These are phyloP conservation scores for Debaryomyces prosopidis DNA, from an alignment of 805 yeast genomes.

Conservation along the genomic window DNA sequence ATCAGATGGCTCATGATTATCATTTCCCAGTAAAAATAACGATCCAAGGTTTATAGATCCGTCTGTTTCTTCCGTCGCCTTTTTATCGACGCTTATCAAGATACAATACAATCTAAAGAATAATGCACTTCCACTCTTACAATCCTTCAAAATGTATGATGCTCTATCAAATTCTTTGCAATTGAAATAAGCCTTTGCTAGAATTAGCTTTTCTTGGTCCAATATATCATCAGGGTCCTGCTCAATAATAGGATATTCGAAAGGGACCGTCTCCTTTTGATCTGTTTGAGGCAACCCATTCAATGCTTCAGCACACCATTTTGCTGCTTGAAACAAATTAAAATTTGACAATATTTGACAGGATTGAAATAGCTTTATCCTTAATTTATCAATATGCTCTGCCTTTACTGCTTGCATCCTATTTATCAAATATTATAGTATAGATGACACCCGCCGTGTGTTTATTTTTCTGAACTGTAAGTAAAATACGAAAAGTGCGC, in stretches of 20 bases:
- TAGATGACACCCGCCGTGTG: too few species aligned
- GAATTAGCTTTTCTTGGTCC: conserved; percentile 47
- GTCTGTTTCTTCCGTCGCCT: conserved; percentile 67
- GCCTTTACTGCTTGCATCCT: conserved; percentile 6
- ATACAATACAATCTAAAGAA: conserved; percentile 71
- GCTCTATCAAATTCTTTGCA: conserved; percentile 86
- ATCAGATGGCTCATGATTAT: conserved; percentile 15
- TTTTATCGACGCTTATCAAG: conserved; percentile 77
- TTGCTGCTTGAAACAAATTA: conserved; percentile 68
- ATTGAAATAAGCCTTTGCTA: conserved; percentile 75
- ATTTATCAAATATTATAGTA: not conserved
- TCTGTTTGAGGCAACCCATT: conserved; percentile 49
- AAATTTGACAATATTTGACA: conserved; percentile 49
- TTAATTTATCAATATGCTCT: conserved; percentile 12
- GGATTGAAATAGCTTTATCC: conserved; percentile 29
- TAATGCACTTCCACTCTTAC: conserved; percentile 49
- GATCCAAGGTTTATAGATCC: conserved; percentile 52
- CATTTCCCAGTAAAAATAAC: conserved; percentile 1
- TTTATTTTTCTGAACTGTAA: too few species aligned
- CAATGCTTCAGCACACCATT: conserved; percentile 83
- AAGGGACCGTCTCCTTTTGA: conserved; percentile 1
- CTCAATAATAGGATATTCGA: conserved; percentile 11
- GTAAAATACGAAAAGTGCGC: not conserved
- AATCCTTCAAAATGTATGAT: conserved; percentile 54
- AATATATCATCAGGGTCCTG: conserved; percentile 30